Conservation (phyloP, 805 yeast genomes). For the Yarrowia yakushimensis region DNA sequence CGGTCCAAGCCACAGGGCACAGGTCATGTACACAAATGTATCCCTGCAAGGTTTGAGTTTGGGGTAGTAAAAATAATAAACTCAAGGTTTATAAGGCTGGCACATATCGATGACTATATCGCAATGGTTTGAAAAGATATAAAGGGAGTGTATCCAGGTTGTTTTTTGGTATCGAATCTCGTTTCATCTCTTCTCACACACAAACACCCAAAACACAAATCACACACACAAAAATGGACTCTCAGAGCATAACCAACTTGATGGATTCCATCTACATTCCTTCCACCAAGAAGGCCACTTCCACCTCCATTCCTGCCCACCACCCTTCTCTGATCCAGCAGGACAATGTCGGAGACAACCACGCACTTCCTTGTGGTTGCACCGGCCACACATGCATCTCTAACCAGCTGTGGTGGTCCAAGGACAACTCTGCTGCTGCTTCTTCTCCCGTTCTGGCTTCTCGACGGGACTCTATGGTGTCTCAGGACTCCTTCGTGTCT, state of each 20-base stretch:
- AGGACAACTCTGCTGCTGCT: not conserved
- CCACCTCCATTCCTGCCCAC: slow-evolving; percentile 18
- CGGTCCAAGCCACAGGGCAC: slow-evolving; percentile 14
- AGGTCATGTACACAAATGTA: not conserved
- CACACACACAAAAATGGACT: not conserved
- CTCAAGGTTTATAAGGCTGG: slow-evolving; percentile 6
- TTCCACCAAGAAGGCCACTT: not conserved
- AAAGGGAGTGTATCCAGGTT: not conserved
- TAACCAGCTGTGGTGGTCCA: slow-evolving; percentile 25
- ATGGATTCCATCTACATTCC: slow-evolving; percentile 26
- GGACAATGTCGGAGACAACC: slow-evolving; percentile 10
- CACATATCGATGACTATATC: slow-evolving; percentile 6
- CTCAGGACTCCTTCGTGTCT: slow-evolving; percentile 4
- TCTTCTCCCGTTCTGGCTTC: slow-evolving; percentile 3
- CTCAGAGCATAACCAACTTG: slow-evolving; percentile 22
- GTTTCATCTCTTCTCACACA: not conserved
- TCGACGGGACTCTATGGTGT: slow-evolving; percentile 16
- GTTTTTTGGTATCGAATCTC: not conserved
- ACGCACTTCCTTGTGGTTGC: slow-evolving; percentile 23
- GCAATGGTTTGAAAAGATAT: not conserved
- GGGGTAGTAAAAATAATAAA: slow-evolving; percentile 1
- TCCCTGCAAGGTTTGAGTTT: not conserved
- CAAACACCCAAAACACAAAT: not conserved
- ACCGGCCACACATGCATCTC: slow-evolving; percentile 11
- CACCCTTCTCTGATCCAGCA: slow-evolving; percentile 26